These are phyloP conservation scores for Meyerozyma elateridarum DNA, from an alignment of 1,139 yeast species.

Conservation along the genomic window DNA sequence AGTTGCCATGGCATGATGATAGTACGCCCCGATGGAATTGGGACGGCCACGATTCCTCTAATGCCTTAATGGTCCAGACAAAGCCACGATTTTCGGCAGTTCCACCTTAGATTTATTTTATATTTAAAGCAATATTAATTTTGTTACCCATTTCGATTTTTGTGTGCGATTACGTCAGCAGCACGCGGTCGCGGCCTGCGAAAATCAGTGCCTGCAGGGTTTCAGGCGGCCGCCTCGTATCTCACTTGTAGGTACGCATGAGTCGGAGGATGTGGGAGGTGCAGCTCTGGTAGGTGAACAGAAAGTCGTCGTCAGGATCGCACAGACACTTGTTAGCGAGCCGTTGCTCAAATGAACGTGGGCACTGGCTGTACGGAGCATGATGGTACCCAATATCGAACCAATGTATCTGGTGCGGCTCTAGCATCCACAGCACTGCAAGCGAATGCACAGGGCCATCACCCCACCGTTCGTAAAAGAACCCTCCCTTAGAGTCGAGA, in stretches of 20 bases:
- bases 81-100: no score
- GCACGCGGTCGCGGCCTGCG: conserved; percentile 5
- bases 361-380: conserved; percentile 33
- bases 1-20: conserved; percentile 1
- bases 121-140: no score
- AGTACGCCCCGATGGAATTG: no score
- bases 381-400: conserved; percentile 33
- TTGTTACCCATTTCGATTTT: no score
- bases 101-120: no score
- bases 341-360: conserved; percentile 15
- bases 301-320: conserved; percentile 29
- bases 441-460: conserved; percentile 38
- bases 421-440: conserved; percentile 22
- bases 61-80: no score
- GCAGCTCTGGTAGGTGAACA: conserved; percentile 26
- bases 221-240: neutral
- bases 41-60: no score
- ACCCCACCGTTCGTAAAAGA: conserved; percentile 40
- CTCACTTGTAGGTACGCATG: no score
- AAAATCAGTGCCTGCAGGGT: conserved; percentile 3
- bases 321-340: conserved; percentile 25
- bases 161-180: no score
- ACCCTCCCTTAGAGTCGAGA: conserved; percentile 31
- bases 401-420: conserved; percentile 25
- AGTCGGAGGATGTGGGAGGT: conserved; percentile 23